Conservation (phyloP, 768 basidiomycete genomes). For the Stropharia rugosoannulata region DNA sequence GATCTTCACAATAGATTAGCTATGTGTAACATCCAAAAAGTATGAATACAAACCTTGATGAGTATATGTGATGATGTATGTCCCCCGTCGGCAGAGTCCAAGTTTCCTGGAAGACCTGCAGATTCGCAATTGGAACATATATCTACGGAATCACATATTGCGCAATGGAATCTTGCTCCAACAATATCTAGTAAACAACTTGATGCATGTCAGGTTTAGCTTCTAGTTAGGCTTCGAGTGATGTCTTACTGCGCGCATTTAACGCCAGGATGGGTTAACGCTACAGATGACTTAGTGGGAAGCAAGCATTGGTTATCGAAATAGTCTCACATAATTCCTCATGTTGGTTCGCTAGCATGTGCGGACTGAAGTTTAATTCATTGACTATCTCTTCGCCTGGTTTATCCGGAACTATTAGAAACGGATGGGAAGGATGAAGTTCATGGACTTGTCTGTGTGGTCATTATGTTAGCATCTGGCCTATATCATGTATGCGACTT, state of each 20-base stretch:
- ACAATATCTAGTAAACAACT: constrained; percentile 90
- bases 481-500: neutral
- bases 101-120: constrained; percentile 79
- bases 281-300: constrained; percentile 30
- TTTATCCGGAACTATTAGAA: constrained; percentile 76
- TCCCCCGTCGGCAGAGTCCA: constrained; percentile 74
- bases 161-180: constrained; percentile 91
- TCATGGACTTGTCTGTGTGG: constrained; percentile 78
- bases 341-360: constrained; percentile 34
- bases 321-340: constrained; percentile 47
- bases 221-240: neutral
- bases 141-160: constrained; percentile 81
- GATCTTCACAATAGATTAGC: constrained; percentile 49
- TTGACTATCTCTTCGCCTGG: constrained; percentile 38
- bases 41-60: constrained; percentile 67
- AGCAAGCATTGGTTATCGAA: neutral
- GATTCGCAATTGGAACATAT: constrained; percentile 89
- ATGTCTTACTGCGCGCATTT: constrained; percentile 76
- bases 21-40: neutral
- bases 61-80: constrained; percentile 88
- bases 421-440: constrained; percentile 87
- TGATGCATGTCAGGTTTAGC: constrained; percentile 4
- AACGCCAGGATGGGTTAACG: constrained; percentile 76
- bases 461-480: neutral
- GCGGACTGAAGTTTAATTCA: constrained; percentile 30